Base-by-base conservation (phyloP, 2,329 filamentous ascomycete species). In the Colletotrichum nymphaeae region DNA sequence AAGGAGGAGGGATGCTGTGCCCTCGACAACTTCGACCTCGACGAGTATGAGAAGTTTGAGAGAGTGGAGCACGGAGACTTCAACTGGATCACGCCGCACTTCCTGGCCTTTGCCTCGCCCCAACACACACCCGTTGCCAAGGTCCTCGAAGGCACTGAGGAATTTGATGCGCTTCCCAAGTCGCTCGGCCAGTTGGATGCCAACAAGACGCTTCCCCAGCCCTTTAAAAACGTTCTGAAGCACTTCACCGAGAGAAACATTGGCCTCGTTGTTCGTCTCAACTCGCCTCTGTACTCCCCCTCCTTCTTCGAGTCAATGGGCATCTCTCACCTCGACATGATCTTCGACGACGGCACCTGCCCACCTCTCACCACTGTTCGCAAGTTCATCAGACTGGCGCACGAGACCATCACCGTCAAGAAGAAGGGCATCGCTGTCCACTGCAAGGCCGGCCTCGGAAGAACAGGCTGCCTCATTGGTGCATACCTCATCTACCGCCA, bases 61-160 rank as follows among this genome's bases (percentile, higher is more conserved):
- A 91, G 97, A 72, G 97, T 99, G 24, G 97, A 99, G 82, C 95
- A 98, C 87, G 97, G 97, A 75, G 97, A 99, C 85, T 99, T 99
- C 93, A 99, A 99, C 90, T 99, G 97, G 97, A 90, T 99, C 72
- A 97, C 95, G 6, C 95, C 96, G 9, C 88, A 95, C 80, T 99
- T 99, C 85, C 90, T 99, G 64, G 97, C 97, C 26, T 98, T 99
- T 82, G 97, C 97, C 57, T 98, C 96, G 24, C 97, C 97, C 12
- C 95, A 98, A 83, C 93, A 95, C 79, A 88, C 90, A 69, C 94
- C 95, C 5, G 90, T 93, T 14, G 89, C 91, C 69, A 92, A 93
- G 75, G 92, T 98, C 69, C 88, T 92, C 9, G 88, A 91, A 70
- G 91, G 90, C 53, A 94, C 94, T 7, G 92, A 95, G 16, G 86